These are phyloP conservation scores for Astraeus odoratus DNA, from an alignment of 768 basidiomycete species.

Conservation along the genomic window DNA sequence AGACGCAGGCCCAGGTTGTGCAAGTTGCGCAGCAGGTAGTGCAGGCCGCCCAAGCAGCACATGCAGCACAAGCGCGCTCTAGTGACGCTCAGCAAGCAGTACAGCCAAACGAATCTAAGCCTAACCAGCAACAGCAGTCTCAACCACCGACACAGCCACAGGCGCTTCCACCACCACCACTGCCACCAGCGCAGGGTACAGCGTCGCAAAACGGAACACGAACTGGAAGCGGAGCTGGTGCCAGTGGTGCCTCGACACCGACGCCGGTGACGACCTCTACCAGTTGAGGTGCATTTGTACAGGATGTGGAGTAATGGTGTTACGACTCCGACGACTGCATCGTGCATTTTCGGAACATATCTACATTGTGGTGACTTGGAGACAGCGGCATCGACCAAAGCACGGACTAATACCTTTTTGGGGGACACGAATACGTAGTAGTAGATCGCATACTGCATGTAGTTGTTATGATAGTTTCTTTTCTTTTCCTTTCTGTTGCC, in stretches of 20 bases:
- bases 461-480: background rate
- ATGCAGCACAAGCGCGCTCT: background rate
- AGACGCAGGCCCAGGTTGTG: slow-evolving; percentile 15
- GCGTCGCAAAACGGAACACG: background rate
- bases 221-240: too few relatives aligned
- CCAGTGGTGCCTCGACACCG: background rate
- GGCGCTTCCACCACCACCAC: background rate
- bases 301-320: too few relatives aligned
- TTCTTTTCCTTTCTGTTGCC: too few relatives aligned
- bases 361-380: too few relatives aligned
- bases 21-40: slow-evolving; percentile 1
- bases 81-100: background rate
- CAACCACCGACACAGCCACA: background rate
- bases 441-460: too few relatives aligned
- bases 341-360: too few relatives aligned
- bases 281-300: too few relatives aligned
- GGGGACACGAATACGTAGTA: too few relatives aligned
- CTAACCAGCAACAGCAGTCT: background rate
- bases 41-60: background rate
- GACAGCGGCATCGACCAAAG: too few relatives aligned
- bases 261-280: background rate
- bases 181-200: background rate
- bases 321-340: too few relatives aligned
- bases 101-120: background rate
- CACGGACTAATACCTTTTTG: too few relatives aligned